Evolutionary conservation across 2,329 filamentous ascomycete genomes (phyloP).

Genomic region (Neocatenulostroma microsporum): DNA sequence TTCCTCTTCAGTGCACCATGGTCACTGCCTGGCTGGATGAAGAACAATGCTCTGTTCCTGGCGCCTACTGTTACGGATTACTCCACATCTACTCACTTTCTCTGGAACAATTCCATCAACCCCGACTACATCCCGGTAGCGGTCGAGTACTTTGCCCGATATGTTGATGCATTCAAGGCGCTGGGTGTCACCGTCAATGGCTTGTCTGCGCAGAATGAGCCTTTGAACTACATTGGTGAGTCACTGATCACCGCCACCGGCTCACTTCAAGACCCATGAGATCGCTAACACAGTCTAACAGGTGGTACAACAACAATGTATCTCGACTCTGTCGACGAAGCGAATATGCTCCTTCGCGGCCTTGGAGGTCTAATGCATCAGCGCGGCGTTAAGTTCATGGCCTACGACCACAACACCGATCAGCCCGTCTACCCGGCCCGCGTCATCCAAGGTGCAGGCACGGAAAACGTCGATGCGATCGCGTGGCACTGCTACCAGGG

Average conservation of each 20-base stretch:
- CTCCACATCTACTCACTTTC: slow-evolving; percentile 7
- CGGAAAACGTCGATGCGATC: slow-evolving; percentile 24
- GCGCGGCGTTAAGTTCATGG: slow-evolving; percentile 27
- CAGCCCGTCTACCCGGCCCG: slow-evolving; percentile 29
- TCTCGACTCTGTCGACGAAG: slow-evolving; percentile 28
- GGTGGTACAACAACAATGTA: slow-evolving; percentile 34
- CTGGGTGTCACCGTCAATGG: slow-evolving; percentile 30
- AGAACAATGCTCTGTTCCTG: slow-evolving; percentile 29
- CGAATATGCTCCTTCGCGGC: slow-evolving; percentile 27
- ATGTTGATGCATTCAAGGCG: slow-evolving; percentile 30
- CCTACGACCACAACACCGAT: slow-evolving; percentile 36
- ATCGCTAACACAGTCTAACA: neutral
- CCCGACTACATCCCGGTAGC: slow-evolving; percentile 27
- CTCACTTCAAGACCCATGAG: neutral
- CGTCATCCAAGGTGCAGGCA: slow-evolving; percentile 25
- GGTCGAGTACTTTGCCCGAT: slow-evolving; percentile 32
- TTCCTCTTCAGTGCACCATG: slow-evolving; percentile 32
- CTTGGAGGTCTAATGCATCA: slow-evolving; percentile 16
- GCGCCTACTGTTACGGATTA: slow-evolving; percentile 18
- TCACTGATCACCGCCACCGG: too few species aligned
- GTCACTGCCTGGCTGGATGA: slow-evolving; percentile 36
- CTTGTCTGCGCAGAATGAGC: slow-evolving; percentile 34
- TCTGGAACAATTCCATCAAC: slow-evolving; percentile 30
- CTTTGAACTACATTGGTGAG: slow-evolving; percentile 30
- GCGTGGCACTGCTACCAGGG: slow-evolving; percentile 35